phyloP scores from a whole-genome alignment of 495 filamentous ascomycete species.

The Recurvomyces mirabilis region DNA sequence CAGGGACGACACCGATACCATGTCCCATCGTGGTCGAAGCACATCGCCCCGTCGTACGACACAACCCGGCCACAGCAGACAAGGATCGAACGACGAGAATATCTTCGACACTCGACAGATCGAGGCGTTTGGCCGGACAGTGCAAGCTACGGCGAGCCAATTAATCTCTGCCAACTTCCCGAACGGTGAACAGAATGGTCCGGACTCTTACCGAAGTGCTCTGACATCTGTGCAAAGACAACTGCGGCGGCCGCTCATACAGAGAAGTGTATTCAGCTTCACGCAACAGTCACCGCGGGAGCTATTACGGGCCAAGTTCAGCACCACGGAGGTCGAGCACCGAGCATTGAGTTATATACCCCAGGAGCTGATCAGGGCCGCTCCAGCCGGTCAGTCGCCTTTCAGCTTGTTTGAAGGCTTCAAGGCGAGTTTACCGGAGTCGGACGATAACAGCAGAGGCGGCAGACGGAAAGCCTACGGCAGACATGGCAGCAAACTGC shows the following conservation, averaged over 20 bases:
- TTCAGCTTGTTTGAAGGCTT: constrained; percentile 97
- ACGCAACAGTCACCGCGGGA: constrained; percentile 82
- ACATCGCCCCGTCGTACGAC: constrained; percentile 17
- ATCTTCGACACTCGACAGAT: constrained; percentile 53
- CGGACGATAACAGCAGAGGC: constrained; percentile 20
- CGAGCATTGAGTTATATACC: constrained; percentile 80
- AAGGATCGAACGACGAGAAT: constrained; percentile 14
- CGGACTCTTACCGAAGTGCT: constrained; percentile 59
- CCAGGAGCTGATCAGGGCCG: constrained; percentile 77
- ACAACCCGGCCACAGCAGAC: neutral
- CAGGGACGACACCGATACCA: too few species aligned
- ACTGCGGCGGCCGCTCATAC: constrained; percentile 66
- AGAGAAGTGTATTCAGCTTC: constrained; percentile 81
- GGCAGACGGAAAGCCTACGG: constrained; percentile 55
- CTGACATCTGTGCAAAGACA: constrained; percentile 85
- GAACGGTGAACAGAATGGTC: neutral
- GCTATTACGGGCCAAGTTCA: constrained; percentile 83
- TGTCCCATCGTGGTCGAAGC: constrained; percentile 12
- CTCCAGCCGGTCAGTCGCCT: constrained; percentile 70
- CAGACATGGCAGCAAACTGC: constrained; percentile 56
- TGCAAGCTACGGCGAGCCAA: constrained; percentile 85
- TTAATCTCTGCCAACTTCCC: constrained; percentile 42
- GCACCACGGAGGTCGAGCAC: constrained; percentile 85
- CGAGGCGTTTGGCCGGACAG: constrained; percentile 88
- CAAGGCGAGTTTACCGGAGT: constrained; percentile 75